A percentile compares a stretch with the other conserved stretches of the same genome.
phyloP scores from a whole-genome alignment of 805 yeast species.

The Candida ortonii region DNA sequence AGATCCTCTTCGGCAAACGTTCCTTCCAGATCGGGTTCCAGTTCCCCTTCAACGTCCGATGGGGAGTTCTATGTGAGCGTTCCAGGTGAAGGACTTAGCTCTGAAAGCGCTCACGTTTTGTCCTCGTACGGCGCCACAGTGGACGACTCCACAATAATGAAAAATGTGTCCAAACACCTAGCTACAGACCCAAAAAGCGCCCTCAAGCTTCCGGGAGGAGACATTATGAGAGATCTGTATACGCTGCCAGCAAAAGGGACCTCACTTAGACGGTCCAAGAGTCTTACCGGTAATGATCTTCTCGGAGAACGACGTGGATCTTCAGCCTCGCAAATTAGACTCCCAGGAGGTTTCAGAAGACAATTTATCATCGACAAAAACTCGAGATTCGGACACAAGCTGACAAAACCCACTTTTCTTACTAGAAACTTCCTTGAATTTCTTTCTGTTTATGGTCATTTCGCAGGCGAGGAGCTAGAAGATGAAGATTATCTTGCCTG shows the following conservation, averaged over 20 bases:
- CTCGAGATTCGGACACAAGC: constrained; percentile 28
- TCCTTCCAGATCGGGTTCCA: constrained; percentile 23
- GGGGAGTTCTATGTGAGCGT: constrained; percentile 2
- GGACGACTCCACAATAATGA: constrained; percentile 36
- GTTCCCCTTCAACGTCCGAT: constrained; percentile 9
- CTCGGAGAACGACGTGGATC: constrained; percentile 51
- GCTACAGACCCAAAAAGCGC: constrained; percentile 33
- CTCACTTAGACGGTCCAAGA: constrained; percentile 26
- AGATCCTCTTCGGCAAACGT: constrained; percentile 13
- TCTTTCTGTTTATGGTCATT: constrained; percentile 76
- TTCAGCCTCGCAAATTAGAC: constrained; percentile 63
- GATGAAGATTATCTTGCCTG: constrained; percentile 60
- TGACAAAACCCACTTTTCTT: constrained; percentile 44
- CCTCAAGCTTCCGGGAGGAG: constrained; percentile 46
- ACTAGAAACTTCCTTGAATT: constrained; percentile 77
- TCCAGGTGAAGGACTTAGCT: too few relatives aligned
- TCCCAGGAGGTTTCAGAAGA: constrained; percentile 83
- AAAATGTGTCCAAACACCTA: constrained; percentile 37
- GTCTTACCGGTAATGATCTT: constrained; percentile 29
- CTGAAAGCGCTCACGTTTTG: constrained; percentile 6
- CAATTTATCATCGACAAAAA: constrained; percentile 48
- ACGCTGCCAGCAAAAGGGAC: constrained; percentile 21
- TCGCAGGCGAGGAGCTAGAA: constrained; percentile 80
- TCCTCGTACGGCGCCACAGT: constrained; percentile 25
- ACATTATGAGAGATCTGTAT: constrained; percentile 49